Base-by-base conservation (phyloP, 352 stramenopile genomes). In the Globisporangium nodosum region DNA sequence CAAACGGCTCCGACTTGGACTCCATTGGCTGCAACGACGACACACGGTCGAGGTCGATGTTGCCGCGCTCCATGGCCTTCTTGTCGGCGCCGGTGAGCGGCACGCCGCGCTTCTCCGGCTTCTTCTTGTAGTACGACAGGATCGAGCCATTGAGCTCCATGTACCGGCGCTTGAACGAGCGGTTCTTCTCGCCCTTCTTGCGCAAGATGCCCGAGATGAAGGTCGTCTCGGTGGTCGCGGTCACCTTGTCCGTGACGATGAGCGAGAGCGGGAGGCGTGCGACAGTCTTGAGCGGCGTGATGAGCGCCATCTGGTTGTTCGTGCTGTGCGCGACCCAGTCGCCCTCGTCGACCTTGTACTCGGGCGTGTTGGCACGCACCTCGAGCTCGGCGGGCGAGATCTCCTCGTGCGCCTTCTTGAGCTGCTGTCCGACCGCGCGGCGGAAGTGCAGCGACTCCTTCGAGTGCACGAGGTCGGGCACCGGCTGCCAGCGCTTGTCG, bases 271-370 rank as follows among this genome's bases (percentile, higher is more conserved):
- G 85, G 35, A 94, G 79, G 20, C 85, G 65, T 30, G 78, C 83
- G 33, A 94, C 82, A 0, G 85, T 88, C 72, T 94, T 94, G 27
- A 95, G 67, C 39, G 85, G 81, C 43, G 78, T 88, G 46, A 92
- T 91, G 9, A 95, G 66, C 47, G 77, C 70, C 24, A 90, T 77
- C 63, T 91, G 78, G 63, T 93, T 95, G 65, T 87, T 88, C 13
- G 74, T 78, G 48, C 85, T 86, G 63, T 95, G 85, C 21, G 85
- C 85, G 27, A 95, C 85, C 85, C 85, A 95, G 65, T 95, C 85
- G 58, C 81, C 70, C 59, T 92, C 78, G 54, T 90, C 74, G 46
- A 95, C 76, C 61, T 90, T 91, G 66, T 90, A 95, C 60, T 95
- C 83, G 18, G 85, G 85, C 21, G 85, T 95, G 61, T 95, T 93